Conservation (phyloP, 2,329 filamentous ascomycete genomes). For the Peltaster fructicola region DNA sequence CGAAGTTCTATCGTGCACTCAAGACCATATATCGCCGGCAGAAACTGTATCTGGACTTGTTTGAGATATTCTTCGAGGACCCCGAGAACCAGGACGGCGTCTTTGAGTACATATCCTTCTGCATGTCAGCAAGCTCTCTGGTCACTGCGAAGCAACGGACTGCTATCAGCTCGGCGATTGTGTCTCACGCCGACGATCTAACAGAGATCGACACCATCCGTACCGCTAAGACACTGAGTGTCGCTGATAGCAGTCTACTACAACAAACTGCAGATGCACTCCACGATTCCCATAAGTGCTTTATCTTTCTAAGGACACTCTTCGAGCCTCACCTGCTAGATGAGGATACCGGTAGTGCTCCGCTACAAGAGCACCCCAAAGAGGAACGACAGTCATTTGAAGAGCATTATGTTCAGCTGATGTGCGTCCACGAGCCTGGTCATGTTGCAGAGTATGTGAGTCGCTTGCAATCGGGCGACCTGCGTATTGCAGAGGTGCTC, state of each 20-base stretch:
- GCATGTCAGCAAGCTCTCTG: conserved; percentile 45
- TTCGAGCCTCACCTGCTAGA: conserved; percentile 40
- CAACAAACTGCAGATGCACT: conserved; percentile 45
- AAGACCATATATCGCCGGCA: conserved; percentile 75
- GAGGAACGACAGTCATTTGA: conserved; percentile 35
- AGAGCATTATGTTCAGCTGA: conserved; percentile 74
- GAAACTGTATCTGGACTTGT: conserved; percentile 58
- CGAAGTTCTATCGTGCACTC: conserved; percentile 76
- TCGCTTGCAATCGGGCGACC: conserved; percentile 54
- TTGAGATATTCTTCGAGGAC: conserved; percentile 75
- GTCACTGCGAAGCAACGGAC: conserved; percentile 52
- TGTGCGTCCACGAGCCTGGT: conserved; percentile 68
- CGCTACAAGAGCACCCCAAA: conserved; percentile 6
- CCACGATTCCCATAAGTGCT: conserved; percentile 46
- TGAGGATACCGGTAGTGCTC: conserved; percentile 16
- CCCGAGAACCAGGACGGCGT: conserved; percentile 54
- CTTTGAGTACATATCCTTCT: conserved; percentile 64
- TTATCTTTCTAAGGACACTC: conserved; percentile 57
- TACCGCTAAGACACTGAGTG: conserved; percentile 49
- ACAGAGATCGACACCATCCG: conserved; percentile 47
- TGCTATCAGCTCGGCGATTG: conserved; percentile 52
- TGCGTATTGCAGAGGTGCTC: conserved; percentile 63
- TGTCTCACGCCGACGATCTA: conserved; percentile 46
- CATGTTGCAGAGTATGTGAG: conserved; percentile 79
- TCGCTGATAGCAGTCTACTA: conserved; percentile 50